Evolutionary conservation across 225 moss, liverwort and hornwort species (phyloP).

Genomic region (Ulota crispa): DNA sequence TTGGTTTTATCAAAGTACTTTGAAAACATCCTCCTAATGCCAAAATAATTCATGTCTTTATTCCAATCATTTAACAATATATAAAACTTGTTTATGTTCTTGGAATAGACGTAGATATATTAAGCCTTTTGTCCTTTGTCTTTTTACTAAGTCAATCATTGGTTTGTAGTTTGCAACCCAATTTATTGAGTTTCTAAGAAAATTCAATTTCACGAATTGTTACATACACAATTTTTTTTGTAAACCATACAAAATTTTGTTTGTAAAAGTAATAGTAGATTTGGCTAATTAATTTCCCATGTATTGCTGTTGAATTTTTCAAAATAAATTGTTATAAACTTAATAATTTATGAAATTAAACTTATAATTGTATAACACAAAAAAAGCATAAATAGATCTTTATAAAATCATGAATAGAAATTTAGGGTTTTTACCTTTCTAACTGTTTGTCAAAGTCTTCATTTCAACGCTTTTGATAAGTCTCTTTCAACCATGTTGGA

Average conservation of each 20-base stretch:
- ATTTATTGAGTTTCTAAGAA: too few relatives aligned
- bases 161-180: too few relatives aligned
- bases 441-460: neutral
- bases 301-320: too few relatives aligned
- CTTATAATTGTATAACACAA: rapidly evolving
- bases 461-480: neutral
- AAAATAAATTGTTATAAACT: too few relatives aligned
- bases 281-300: rapidly evolving
- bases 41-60: too few relatives aligned
- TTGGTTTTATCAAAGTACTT: too few relatives aligned
- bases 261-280: neutral
- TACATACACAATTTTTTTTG: too few relatives aligned
- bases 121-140: too few relatives aligned
- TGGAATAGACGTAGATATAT: neutral
- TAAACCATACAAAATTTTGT: neutral
- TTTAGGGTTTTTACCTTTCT: neutral
- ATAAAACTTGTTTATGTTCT: neutral
- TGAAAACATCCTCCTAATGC: too few relatives aligned
- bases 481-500: rapidly evolving
- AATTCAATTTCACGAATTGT: too few relatives aligned
- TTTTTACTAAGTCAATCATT: too few relatives aligned
- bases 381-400: rapidly evolving
- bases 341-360: neutral
- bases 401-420: rapidly evolving
- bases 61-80: neutral